Evolutionary conservation across 1,139 yeast genomes (phyloP).

Genomic region (Zygoascus sp.): DNA sequence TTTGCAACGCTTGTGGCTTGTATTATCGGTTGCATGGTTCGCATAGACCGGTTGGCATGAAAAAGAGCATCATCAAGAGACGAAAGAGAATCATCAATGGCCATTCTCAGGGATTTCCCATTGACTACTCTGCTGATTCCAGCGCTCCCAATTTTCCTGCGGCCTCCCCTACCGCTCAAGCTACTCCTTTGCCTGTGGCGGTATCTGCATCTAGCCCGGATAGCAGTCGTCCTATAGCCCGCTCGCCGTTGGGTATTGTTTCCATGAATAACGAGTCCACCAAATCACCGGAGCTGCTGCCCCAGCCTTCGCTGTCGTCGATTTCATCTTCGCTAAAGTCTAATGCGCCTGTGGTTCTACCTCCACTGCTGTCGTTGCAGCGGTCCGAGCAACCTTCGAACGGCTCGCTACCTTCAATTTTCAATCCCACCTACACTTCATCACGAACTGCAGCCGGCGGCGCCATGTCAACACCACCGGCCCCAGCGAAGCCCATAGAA

Average conservation of each 20-base stretch:
- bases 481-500: constrained; percentile 6
- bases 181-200: neutral
- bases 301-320: neutral
- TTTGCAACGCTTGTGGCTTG: constrained; percentile 86
- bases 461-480: constrained; percentile 9
- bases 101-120: constrained; percentile 7
- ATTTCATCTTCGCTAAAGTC: neutral
- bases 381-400: neutral
- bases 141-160: neutral
- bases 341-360: constrained; percentile 10
- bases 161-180: neutral
- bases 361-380: constrained; percentile 9
- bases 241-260: neutral
- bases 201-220: neutral
- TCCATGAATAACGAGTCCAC: neutral
- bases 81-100: constrained; percentile 46
- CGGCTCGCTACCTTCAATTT: constrained; percentile 4
- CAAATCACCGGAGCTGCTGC: neutral
- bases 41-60: constrained; percentile 75
- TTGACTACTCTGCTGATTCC: constrained; percentile 1
- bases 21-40: constrained; percentile 73
- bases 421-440: constrained; percentile 6
- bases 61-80: constrained; percentile 67
- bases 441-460: neutral
- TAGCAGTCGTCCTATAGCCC: neutral